These are phyloP conservation scores for Eryngium alpinum DNA, from an alignment of 140 eudicot genomes.

Conservation along the genomic window DNA sequence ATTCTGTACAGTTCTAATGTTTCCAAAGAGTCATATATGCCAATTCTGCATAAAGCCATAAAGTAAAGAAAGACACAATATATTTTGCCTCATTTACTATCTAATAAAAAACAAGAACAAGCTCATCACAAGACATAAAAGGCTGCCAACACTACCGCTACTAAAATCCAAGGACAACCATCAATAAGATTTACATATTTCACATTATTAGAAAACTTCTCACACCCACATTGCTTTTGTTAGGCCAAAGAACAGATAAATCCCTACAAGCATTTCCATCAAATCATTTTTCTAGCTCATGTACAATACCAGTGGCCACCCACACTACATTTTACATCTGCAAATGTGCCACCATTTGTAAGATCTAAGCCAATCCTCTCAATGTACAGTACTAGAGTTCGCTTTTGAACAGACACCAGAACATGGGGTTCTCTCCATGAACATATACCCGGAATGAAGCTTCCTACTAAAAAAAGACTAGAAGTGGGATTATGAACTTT, in stretches of 20 bases:
- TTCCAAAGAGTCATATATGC: background rate
- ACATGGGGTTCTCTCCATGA: background rate
- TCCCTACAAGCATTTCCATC: background rate
- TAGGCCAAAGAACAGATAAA: conserved; percentile 1
- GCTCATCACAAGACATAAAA: background rate
- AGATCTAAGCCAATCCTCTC: background rate
- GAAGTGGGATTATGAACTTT: background rate
- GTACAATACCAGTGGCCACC: conserved; percentile 13
- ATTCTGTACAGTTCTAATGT: background rate
- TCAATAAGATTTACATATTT: background rate
- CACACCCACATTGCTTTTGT: conserved; percentile 9
- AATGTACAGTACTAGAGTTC: conserved; percentile 3
- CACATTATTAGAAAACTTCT: background rate
- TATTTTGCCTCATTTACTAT: background rate
- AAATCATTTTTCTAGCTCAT: conserved; percentile 11
- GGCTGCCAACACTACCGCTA: background rate
- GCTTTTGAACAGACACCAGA: background rate
- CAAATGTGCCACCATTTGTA: background rate
- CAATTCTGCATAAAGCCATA: too few species aligned
- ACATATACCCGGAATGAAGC: background rate
- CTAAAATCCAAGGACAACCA: background rate
- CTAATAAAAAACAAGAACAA: background rate
- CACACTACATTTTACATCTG: background rate
- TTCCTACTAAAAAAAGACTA: background rate
- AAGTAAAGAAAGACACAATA: background rate